These are phyloP conservation scores for Coprinellus micaceus DNA, from an alignment of 768 basidiomycete species.

Conservation along the genomic window DNA sequence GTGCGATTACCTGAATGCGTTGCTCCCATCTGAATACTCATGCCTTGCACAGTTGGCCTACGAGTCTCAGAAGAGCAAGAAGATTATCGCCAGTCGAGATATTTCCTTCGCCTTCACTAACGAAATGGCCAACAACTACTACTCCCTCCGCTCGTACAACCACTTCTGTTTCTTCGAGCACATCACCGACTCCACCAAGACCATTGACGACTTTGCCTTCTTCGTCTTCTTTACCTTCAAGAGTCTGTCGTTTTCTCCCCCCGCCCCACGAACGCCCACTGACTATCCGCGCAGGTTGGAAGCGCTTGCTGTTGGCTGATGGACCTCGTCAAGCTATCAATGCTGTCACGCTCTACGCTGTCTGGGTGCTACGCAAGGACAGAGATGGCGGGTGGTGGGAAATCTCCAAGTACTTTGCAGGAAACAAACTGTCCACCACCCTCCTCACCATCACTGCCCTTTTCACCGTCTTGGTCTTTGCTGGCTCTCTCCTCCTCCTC, in stretches of 20 bases:
- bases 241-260: conserved; percentile 48
- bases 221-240: conserved; percentile 99
- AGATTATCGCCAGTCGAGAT: conserved; percentile 92
- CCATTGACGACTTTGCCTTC: conserved; percentile 96
- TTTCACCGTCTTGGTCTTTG: conserved; percentile 87
- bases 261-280: not conserved
- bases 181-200: conserved; percentile 93
- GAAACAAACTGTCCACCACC: conserved; percentile 74
- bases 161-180: conserved; percentile 99
- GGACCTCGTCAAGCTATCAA: conserved; percentile 98
- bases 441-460: conserved; percentile 84
- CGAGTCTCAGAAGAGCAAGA: conserved; percentile 87
- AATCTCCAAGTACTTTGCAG: conserved; percentile 72
- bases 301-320: conserved; percentile 69
- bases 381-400: conserved; percentile 57
- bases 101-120: conserved; percentile 99
- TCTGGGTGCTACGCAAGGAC: conserved; percentile 51
- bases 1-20: conserved; percentile 21
- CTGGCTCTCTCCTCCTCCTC: conserved; percentile 76
- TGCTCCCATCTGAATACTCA: too few species aligned
- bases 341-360: conserved; percentile 91
- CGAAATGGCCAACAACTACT: conserved; percentile 94
- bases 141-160: conserved; percentile 94
- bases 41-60: conserved; percentile 70
- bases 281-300: conserved; percentile 33